Evolutionary conservation across 2,329 filamentous ascomycete genomes (phyloP).

Genomic region (Pseudogymnoascus sp.): DNA sequence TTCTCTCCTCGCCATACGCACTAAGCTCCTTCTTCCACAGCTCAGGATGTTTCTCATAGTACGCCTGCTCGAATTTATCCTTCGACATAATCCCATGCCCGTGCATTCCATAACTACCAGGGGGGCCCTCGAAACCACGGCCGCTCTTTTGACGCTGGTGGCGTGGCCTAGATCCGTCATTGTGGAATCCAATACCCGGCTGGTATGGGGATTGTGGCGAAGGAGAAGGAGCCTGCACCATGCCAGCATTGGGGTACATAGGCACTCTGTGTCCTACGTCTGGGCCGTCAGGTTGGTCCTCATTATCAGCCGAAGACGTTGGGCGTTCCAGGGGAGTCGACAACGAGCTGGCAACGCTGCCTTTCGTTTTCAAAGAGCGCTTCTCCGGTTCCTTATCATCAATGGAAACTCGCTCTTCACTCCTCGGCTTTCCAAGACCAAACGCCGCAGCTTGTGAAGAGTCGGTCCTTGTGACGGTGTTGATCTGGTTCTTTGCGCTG

Average conservation of each 20-base stretch:
- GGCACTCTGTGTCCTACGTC: conserved; percentile 89
- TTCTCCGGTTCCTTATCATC: conserved; percentile 42
- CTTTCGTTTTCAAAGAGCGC: conserved; percentile 52
- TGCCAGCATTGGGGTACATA: conserved; percentile 85
- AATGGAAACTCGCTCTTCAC: conserved; percentile 28
- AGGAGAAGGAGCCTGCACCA: conserved; percentile 91
- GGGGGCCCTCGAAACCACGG: conserved; percentile 62
- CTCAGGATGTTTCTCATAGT: conserved; percentile 89
- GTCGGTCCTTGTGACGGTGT: conserved; percentile 81
- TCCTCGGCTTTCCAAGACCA: conserved; percentile 63
- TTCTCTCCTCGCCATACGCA: conserved; percentile 46
- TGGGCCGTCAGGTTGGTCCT: conserved; percentile 66
- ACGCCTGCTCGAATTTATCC: conserved; percentile 82
- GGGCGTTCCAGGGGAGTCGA: conserved; percentile 40
- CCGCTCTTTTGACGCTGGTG: conserved; percentile 68
- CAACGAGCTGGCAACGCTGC: conserved; percentile 47
- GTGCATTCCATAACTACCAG: conserved; percentile 88
- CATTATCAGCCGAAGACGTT: conserved; percentile 56
- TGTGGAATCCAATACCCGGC: conserved; percentile 41
- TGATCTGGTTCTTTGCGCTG: conserved; percentile 76
- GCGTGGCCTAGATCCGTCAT: conserved; percentile 41
- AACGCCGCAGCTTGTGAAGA: conserved; percentile 79
- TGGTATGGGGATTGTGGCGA: conserved; percentile 38
- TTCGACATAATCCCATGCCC: conserved; percentile 70
- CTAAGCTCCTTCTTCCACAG: conserved; percentile 60